These are phyloP conservation scores for Thielaviopsis euricoi DNA, from an alignment of 2,329 filamentous ascomycete genomes.

Conservation along the genomic window DNA sequence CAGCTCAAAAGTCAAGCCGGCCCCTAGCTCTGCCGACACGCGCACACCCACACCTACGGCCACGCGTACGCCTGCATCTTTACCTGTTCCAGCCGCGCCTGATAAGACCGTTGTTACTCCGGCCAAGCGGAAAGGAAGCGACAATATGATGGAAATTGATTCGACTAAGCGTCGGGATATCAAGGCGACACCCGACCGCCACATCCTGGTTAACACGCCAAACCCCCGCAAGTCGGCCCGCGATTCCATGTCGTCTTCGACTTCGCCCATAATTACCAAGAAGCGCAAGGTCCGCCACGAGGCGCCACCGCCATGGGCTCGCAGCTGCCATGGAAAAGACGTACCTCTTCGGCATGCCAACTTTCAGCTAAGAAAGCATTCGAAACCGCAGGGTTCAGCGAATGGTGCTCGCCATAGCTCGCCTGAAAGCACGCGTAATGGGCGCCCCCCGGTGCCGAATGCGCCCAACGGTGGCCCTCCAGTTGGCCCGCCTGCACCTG, in stretches of 20 bases:
- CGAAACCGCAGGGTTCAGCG: constrained; percentile 23
- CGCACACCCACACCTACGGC: not conserved
- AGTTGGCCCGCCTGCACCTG: not conserved
- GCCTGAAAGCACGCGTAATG: constrained; percentile 25
- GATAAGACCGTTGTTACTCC: constrained; percentile 22
- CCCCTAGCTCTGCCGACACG: not conserved
- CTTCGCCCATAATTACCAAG: constrained; percentile 20
- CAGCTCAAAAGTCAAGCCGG: not conserved
- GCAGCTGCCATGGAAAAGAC: constrained; percentile 21
- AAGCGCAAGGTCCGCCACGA: constrained; percentile 22
- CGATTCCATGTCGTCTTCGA: not conserved
- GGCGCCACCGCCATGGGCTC: constrained; percentile 32
- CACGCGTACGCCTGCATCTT: not conserved
- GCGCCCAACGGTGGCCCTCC: not conserved
- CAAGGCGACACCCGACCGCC: constrained; percentile 5
- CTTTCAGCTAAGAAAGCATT: constrained; percentile 26
- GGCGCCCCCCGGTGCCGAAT: constrained; percentile 13
- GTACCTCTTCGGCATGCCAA: constrained; percentile 27
- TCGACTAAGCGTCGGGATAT: constrained; percentile 6
- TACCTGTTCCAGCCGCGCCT: not conserved
- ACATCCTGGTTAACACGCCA: not conserved
- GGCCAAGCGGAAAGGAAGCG: constrained; percentile 32
- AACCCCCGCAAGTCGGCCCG: constrained; percentile 9
- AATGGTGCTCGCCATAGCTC: constrained; percentile 28
- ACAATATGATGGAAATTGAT: constrained; percentile 17